These are phyloP conservation scores for Mycosphaerella sp. DNA, from an alignment of 2,329 filamentous ascomycete species.

Conservation along the genomic window DNA sequence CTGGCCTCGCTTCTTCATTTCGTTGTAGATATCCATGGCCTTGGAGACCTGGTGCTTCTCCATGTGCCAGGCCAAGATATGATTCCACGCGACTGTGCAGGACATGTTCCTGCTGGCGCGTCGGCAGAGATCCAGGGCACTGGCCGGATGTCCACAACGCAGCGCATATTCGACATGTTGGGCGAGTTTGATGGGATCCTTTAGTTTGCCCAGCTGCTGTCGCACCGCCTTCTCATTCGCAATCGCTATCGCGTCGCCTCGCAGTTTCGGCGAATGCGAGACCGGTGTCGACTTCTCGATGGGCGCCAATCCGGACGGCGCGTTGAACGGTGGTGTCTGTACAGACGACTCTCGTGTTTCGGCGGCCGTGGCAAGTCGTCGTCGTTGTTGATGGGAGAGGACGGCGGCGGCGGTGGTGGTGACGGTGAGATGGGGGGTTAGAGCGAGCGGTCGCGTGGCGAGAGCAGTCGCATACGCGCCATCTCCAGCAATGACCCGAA, in stretches of 20 bases:
- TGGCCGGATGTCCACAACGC: conserved; percentile 52
- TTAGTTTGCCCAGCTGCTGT: conserved; percentile 56
- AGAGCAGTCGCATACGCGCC: conserved; percentile 12
- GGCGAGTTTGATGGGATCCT: conserved; percentile 67
- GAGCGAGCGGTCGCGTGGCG: conserved; percentile 18
- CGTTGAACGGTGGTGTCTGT: conserved; percentile 10
- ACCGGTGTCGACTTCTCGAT: conserved; percentile 4
- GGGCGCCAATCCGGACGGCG: conserved; percentile 30
- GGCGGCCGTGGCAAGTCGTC: conserved; percentile 11
- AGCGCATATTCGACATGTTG: conserved; percentile 60
- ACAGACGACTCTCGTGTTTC: not conserved
- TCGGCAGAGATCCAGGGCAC: conserved; percentile 63
- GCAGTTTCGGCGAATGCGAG: not conserved
- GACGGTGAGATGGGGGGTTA: conserved; percentile 20
- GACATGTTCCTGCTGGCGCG: conserved; percentile 59
- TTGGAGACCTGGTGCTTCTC: conserved; percentile 52
- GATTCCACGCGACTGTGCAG: conserved; percentile 79
- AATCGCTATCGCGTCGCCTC: conserved; percentile 7
- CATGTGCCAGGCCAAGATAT: conserved; percentile 67
- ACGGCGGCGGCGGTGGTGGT: not conserved
- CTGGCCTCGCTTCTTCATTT: conserved; percentile 95
- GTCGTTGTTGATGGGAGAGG: conserved; percentile 4
- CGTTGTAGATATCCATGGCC: conserved; percentile 81
- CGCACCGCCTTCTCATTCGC: conserved; percentile 34
- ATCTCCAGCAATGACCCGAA: conserved; percentile 37